Evolutionary conservation across 2,329 filamentous ascomycete genomes (phyloP).

Genomic region (Aspergillus glaucus): DNA sequence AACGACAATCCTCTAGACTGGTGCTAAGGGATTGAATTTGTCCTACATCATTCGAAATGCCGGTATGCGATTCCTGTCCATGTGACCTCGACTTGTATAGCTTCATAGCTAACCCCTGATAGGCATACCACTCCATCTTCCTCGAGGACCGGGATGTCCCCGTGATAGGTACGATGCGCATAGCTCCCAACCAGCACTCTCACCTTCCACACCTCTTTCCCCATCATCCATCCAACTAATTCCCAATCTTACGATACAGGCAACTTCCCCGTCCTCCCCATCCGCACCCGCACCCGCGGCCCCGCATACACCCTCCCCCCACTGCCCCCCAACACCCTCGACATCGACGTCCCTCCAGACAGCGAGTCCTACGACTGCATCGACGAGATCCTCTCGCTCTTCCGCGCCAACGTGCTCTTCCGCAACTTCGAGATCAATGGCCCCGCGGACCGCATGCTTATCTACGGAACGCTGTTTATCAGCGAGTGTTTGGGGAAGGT

Average conservation of each 20-base stretch:
- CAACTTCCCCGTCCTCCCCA: slow-evolving; percentile 90
- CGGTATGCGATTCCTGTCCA: slow-evolving; percentile 30
- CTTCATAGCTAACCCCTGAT: slow-evolving; percentile 8
- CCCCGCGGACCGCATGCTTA: slow-evolving; percentile 83
- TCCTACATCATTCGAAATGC: slow-evolving; percentile 34
- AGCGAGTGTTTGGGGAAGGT: slow-evolving; percentile 87
- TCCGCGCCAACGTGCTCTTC: slow-evolving; percentile 98
- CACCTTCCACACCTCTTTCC: slow-evolving; percentile 21
- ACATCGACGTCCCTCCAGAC: slow-evolving; percentile 63
- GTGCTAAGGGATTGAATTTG: slow-evolving; percentile 13
- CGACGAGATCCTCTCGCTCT: slow-evolving; percentile 86
- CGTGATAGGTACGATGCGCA: slow-evolving; percentile 48
- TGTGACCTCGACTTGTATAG: background rate
- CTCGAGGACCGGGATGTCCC: slow-evolving; percentile 67
- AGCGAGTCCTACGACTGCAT: slow-evolving; percentile 92
- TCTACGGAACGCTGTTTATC: slow-evolving; percentile 94
- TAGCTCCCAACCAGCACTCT: background rate
- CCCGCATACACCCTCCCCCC: slow-evolving; percentile 78
- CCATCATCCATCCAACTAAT: background rate
- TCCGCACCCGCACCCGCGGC: slow-evolving; percentile 92
- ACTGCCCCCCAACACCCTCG: slow-evolving; percentile 51
- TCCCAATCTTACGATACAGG: slow-evolving; percentile 41
- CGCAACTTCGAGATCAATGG: slow-evolving; percentile 99
- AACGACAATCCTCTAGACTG: slow-evolving; percentile 13
- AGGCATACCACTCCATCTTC: slow-evolving; percentile 99